A percentile compares a stretch with the other conserved stretches of the same genome.
Evolutionary conservation across 805 yeast genomes (phyloP).

Genomic region (Candida adriatica): DNA sequence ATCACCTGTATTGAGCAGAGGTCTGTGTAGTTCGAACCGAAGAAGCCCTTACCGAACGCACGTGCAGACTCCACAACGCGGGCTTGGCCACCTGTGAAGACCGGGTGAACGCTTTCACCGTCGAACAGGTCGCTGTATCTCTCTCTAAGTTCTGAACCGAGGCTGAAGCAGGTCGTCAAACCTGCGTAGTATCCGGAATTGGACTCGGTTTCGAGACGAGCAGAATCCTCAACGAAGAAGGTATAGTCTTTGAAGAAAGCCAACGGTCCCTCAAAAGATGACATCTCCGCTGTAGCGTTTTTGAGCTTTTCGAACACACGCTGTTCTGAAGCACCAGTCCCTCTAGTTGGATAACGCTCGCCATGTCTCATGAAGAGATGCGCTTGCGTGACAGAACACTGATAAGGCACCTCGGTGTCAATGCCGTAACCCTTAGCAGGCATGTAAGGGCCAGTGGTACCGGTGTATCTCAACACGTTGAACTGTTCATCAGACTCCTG

Average conservation of each 20-base stretch:
- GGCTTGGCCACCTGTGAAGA: constrained; percentile 41
- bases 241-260: constrained; percentile 47
- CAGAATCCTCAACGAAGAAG: constrained; percentile 36
- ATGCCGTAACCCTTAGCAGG: constrained; percentile 48
- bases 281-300: constrained; percentile 24
- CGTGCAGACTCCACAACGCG: constrained; percentile 41
- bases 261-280: constrained; percentile 40
- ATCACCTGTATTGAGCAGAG: constrained; percentile 28
- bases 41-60: constrained; percentile 42
- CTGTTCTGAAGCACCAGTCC: constrained; percentile 24
- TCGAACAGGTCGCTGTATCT: constrained; percentile 37
- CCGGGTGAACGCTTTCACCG: constrained; percentile 31
- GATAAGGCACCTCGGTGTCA: constrained; percentile 38
- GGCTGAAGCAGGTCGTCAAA: constrained; percentile 33
- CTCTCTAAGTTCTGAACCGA: constrained; percentile 38
- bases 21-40: constrained; percentile 33
- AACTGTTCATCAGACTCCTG: constrained; percentile 16
- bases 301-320: constrained; percentile 28
- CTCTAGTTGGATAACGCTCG: constrained; percentile 59
- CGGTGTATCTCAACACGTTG: constrained; percentile 36
- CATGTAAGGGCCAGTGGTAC: constrained; percentile 53
- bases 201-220: constrained; percentile 36
- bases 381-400: constrained; percentile 56
- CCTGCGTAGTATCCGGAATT: constrained; percentile 40
- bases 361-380: constrained; percentile 74